These are phyloP conservation scores for Stagonosporopsis vannaccii DNA, from an alignment of 2,329 filamentous ascomycete species.

Conservation along the genomic window DNA sequence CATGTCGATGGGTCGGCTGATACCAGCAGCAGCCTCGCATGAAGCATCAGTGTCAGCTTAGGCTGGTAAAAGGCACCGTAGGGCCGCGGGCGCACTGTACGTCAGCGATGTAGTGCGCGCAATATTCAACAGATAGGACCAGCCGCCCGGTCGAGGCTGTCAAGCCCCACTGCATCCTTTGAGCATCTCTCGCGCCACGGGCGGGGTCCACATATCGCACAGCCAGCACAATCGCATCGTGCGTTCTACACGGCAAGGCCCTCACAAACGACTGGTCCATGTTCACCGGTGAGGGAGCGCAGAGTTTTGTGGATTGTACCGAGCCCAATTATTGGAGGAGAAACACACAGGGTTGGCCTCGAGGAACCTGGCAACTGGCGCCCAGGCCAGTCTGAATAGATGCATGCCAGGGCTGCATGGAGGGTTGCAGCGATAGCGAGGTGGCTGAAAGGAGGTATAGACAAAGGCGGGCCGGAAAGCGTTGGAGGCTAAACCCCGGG, in stretches of 20 bases:
- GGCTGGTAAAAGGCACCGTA: constrained; percentile 22
- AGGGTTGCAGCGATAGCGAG: constrained; percentile 16
- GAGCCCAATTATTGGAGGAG: constrained; percentile 31
- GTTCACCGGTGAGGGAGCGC: constrained; percentile 29
- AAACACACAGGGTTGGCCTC: constrained; percentile 18
- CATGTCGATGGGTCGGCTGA: constrained; percentile 19
- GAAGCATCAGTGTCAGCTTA: constrained; percentile 17
- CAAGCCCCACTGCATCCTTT: constrained; percentile 27
- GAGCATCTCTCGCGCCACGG: constrained; percentile 30
- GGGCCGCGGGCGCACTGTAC: constrained; percentile 15
- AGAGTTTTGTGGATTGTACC: constrained; percentile 18
- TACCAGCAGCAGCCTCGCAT: constrained; percentile 9
- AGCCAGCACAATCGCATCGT: constrained; percentile 5
- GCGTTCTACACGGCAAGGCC: constrained; percentile 22
- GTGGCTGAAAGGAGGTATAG: constrained; percentile 19
- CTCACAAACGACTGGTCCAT: constrained; percentile 25
- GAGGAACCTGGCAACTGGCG: constrained; percentile 14
- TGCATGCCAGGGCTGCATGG: constrained; percentile 16
- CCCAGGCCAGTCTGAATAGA: constrained; percentile 10
- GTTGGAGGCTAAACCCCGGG: background rate
- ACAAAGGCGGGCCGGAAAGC: constrained; percentile 16
- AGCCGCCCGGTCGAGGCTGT: constrained; percentile 8
- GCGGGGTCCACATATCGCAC: constrained; percentile 28
- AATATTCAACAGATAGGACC: background rate
- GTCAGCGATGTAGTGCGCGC: constrained; percentile 2